Evolutionary conservation across 345 rosid genomes (phyloP).

Genomic region (Salix exigua): DNA sequence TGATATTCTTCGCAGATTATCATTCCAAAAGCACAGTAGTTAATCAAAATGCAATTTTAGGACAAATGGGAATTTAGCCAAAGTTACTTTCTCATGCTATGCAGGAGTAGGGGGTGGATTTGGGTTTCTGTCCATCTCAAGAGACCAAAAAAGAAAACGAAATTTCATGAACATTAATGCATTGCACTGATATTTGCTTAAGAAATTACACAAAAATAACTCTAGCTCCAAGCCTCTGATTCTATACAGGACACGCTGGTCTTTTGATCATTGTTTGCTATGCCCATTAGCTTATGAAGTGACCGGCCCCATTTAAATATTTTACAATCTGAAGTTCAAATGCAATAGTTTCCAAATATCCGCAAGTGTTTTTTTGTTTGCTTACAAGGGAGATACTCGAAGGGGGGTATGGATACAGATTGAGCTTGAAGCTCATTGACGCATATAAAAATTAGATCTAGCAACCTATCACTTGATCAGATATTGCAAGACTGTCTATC

Average conservation of each 20-base stretch:
- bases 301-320: too few species aligned
- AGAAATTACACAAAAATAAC: background rate
- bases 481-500: background rate
- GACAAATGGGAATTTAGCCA: background rate
- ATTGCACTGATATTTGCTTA: background rate
- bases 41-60: background rate
- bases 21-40: background rate
- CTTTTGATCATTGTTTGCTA: too few species aligned
- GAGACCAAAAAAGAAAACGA: background rate
- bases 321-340: background rate
- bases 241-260: too few species aligned
- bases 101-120: background rate
- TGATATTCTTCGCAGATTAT: background rate
- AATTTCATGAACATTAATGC: background rate
- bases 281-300: too few species aligned
- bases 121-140: background rate
- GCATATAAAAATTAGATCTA: background rate
- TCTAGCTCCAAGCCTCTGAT: background rate
- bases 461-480: background rate
- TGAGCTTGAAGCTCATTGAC: too few species aligned
- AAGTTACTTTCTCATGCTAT: background rate
- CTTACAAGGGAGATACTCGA: too few species aligned
- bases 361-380: too few species aligned
- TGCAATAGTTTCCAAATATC: background rate
- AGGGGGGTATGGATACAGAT: too few species aligned